These are phyloP conservation scores for Dothidotthia symphoricarpi DNA, from an alignment of 2,329 filamentous ascomycete genomes.

Conservation along the genomic window DNA sequence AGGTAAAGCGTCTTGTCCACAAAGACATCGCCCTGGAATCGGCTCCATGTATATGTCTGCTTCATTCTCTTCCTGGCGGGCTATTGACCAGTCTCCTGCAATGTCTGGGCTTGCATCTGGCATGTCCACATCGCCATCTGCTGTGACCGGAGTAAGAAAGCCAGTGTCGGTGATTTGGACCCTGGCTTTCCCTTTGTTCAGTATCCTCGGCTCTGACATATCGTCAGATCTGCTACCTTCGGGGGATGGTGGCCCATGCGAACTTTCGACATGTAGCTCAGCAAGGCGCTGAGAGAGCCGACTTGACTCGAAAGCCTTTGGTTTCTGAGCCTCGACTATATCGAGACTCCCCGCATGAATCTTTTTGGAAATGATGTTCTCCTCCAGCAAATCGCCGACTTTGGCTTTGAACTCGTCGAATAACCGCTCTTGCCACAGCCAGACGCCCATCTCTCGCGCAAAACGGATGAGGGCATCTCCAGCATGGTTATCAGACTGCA, in stretches of 20 bases:
- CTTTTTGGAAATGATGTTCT: constrained; percentile 28
- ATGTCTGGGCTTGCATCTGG: constrained; percentile 1
- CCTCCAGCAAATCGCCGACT: constrained; percentile 29
- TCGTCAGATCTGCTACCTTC: neutral
- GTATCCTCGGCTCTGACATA: too few relatives aligned
- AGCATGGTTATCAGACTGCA: constrained; percentile 34
- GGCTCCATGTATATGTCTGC: neutral
- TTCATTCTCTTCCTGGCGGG: constrained; percentile 1
- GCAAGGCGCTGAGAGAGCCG: constrained; percentile 5
- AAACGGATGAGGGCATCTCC: constrained; percentile 45
- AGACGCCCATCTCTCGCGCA: constrained; percentile 18
- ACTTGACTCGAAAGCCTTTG: neutral
- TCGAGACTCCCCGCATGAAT: constrained; percentile 17
- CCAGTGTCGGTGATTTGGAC: constrained; percentile 8
- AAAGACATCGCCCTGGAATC: constrained; percentile 17
- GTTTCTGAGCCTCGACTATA: constrained; percentile 5
- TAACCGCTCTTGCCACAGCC: constrained; percentile 23
- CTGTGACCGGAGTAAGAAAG: constrained; percentile 13
- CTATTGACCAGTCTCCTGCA: too few relatives aligned
- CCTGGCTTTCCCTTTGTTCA: constrained; percentile 9
- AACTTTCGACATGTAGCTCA: constrained; percentile 1
- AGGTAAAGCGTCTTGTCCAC: constrained; percentile 16
- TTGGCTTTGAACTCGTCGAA: constrained; percentile 33
- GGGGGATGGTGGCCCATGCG: neutral
- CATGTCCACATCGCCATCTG: constrained; percentile 18